Conservation (phyloP, 805 yeast species). For the Candida golubevii region DNA sequence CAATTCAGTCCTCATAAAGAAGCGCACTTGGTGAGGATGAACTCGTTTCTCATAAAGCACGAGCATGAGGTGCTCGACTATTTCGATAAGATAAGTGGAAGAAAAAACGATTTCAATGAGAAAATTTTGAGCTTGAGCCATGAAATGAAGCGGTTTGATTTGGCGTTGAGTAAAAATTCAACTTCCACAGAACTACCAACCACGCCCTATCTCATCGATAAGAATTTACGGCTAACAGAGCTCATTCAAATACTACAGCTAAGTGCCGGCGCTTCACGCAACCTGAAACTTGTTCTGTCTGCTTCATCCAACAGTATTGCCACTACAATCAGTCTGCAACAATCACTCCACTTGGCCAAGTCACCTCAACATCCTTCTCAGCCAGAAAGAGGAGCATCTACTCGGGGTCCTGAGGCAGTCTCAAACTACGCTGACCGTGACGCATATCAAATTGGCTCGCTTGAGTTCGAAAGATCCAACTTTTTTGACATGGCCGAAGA, state of each 20-base stretch:
- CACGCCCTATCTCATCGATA: slow-evolving; percentile 66
- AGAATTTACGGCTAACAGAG: slow-evolving; percentile 56
- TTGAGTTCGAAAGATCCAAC: slow-evolving; percentile 50
- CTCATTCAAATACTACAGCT: slow-evolving; percentile 45
- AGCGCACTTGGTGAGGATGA: slow-evolving; percentile 70
- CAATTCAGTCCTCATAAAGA: slow-evolving; percentile 76
- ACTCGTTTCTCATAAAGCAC: slow-evolving; percentile 58
- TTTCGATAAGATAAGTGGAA: slow-evolving; percentile 65
- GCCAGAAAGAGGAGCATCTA: slow-evolving; percentile 6
- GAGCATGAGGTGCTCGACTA: slow-evolving; percentile 59
- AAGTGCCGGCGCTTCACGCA: slow-evolving; percentile 6
- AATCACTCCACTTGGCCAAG: slow-evolving; percentile 4
- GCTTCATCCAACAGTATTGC: slow-evolving; percentile 11
- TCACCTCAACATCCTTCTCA: slow-evolving; percentile 1
- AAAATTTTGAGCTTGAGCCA: slow-evolving; percentile 54
- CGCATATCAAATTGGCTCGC: slow-evolving; percentile 42
- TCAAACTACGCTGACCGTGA: slow-evolving; percentile 24
- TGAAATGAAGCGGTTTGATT: slow-evolving; percentile 52
- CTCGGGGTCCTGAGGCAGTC: slow-evolving; percentile 18
- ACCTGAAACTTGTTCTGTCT: slow-evolving; percentile 6
- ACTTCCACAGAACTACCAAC: slow-evolving; percentile 58
- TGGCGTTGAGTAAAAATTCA: slow-evolving; percentile 48
- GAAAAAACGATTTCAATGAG: slow-evolving; percentile 62
- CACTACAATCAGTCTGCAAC: slow-evolving; percentile 12
- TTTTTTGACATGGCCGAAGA: slow-evolving; percentile 31